These are phyloP conservation scores for Solioccasus polychromus DNA, from an alignment of 768 basidiomycete species.

Conservation along the genomic window DNA sequence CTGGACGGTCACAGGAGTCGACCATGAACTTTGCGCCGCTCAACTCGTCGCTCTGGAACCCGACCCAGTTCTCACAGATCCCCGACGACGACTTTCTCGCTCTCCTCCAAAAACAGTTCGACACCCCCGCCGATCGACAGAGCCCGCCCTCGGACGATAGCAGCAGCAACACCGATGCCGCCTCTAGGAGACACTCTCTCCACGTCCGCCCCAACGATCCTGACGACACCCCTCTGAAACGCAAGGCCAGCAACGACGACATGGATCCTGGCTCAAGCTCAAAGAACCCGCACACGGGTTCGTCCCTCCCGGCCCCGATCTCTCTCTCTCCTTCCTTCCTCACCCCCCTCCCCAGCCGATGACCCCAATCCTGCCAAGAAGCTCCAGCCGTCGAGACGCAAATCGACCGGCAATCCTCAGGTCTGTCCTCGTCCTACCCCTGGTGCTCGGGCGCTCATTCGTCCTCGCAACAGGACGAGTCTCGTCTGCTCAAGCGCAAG, in stretches of 20 bases:
- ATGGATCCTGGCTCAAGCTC: conserved; percentile 62
- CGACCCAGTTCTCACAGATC: conserved; percentile 55
- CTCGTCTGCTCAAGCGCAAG: conserved; percentile 81
- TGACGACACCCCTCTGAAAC: conserved; percentile 58
- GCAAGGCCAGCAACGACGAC: conserved; percentile 71
- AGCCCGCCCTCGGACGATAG: conserved; percentile 71
- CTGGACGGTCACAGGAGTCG: too few relatives aligned
- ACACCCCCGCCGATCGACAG: conserved; percentile 32
- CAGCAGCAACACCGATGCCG: conserved; percentile 43
- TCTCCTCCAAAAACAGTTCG: conserved; percentile 75
- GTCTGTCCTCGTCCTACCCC: conserved; percentile 20
- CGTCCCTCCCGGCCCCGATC: conserved; percentile 26
- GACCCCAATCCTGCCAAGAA: conserved; percentile 27
- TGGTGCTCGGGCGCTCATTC: conserved; percentile 1
- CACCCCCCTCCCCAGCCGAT: conserved; percentile 16
- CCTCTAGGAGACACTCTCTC: conserved; percentile 20
- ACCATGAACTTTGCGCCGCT: conserved; percentile 38
- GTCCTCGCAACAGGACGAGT: conserved; percentile 54
- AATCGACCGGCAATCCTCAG: conserved; percentile 37
- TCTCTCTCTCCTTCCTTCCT: not conserved
- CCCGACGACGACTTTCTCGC: conserved; percentile 77
- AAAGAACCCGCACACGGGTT: conserved; percentile 66
- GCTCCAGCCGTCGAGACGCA: conserved; percentile 33
- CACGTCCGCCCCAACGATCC: conserved; percentile 33
- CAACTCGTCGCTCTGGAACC: conserved; percentile 65